A percentile compares a stretch with the other conserved stretches of the same genome.
Evolutionary conservation across 2,329 filamentous ascomycete genomes (phyloP).

Genomic region (Colletotrichum tropicale): DNA sequence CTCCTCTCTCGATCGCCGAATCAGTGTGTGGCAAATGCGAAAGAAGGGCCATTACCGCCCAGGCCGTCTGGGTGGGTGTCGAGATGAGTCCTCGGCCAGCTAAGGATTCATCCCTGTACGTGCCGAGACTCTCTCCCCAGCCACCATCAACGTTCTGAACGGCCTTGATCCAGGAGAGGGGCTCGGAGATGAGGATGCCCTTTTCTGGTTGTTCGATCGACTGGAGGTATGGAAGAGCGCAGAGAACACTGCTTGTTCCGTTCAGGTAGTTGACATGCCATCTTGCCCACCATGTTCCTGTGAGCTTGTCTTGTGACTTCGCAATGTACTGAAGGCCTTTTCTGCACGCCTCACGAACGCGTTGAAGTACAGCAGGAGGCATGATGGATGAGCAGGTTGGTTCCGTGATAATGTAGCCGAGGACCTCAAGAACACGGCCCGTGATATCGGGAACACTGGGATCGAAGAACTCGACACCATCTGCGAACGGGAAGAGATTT

Average conservation of each 20-base stretch:
- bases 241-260: background rate
- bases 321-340: background rate
- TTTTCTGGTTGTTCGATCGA: background rate
- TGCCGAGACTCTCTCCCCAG: background rate
- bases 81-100: background rate
- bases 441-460: background rate
- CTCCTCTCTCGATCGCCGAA: background rate
- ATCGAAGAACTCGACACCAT: constrained; percentile 2
- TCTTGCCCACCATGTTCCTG: background rate
- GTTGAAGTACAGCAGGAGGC: background rate
- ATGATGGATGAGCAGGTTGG: background rate
- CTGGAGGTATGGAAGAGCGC: background rate
- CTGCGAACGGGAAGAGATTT: background rate
- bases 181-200: background rate
- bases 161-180: background rate
- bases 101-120: background rate
- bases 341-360: background rate
- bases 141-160: background rate
- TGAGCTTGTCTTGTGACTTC: background rate
- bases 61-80: background rate
- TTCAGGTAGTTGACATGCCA: constrained; percentile 12
- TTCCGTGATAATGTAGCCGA: background rate
- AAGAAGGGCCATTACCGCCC: background rate
- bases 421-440: background rate
- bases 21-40: background rate